Conservation (phyloP, 2,329 filamentous ascomycete genomes). For the Verticillium nubilum region DNA sequence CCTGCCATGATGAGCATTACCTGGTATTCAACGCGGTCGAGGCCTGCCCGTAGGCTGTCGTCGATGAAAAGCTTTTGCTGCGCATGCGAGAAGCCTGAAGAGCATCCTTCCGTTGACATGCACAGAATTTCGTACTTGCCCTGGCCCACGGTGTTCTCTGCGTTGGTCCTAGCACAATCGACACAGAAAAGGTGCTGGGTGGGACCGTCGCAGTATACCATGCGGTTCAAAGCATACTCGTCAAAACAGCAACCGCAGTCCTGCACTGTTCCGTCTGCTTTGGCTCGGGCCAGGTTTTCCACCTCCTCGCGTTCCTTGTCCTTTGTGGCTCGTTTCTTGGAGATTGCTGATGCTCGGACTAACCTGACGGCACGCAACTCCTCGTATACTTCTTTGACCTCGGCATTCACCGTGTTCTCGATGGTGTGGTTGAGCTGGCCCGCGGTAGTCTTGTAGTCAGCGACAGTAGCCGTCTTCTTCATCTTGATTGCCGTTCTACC, state of each 20-base stretch:
- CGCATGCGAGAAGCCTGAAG: slow-evolving; percentile 49
- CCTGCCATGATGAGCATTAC: slow-evolving; percentile 62
- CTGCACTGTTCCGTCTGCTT: slow-evolving; percentile 43
- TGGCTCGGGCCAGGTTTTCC: slow-evolving; percentile 34
- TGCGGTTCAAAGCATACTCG: slow-evolving; percentile 59
- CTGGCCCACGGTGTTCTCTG: slow-evolving; percentile 63
- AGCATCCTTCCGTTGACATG: slow-evolving; percentile 64
- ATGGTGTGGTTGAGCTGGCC: slow-evolving; percentile 16
- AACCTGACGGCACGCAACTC: slow-evolving; percentile 33
- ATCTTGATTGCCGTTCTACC: slow-evolving; percentile 14
- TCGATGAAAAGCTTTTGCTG: slow-evolving; percentile 55
- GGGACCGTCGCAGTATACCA: slow-evolving; percentile 61
- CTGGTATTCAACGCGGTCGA: slow-evolving; percentile 68
- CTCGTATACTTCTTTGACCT: slow-evolving; percentile 24
- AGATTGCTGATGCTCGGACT: slow-evolving; percentile 18
- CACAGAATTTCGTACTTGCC: slow-evolving; percentile 65
- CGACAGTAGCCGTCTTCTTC: slow-evolving; percentile 22
- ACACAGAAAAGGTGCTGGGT: slow-evolving; percentile 62
- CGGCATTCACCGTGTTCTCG: not conserved
- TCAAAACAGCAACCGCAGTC: slow-evolving; percentile 73
- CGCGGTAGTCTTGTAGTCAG: slow-evolving; percentile 9
- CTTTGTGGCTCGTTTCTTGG: slow-evolving; percentile 14
- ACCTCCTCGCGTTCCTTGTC: slow-evolving; percentile 28
- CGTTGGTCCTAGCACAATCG: slow-evolving; percentile 57
- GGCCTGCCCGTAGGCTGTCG: slow-evolving; percentile 49